A percentile compares a stretch with the other conserved stretches of the same genome.
Conservation (phyloP, 768 basidiomycete species). For the Boletus subparvulus region DNA sequence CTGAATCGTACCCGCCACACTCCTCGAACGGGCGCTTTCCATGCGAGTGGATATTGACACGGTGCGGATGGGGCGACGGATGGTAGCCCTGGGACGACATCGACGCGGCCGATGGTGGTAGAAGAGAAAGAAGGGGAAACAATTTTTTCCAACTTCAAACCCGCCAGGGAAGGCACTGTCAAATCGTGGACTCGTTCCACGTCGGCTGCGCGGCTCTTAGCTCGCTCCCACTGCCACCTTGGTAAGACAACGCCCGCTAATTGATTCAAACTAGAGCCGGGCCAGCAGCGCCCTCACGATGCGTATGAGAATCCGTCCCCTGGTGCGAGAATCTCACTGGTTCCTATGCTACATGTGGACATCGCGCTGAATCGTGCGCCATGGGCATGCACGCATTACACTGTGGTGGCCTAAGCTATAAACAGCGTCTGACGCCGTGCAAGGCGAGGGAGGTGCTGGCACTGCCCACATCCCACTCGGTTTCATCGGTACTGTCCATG, state of each 20-base stretch:
- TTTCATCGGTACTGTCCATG: background rate
- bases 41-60: constrained; percentile 26
- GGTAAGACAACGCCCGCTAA: constrained; percentile 3
- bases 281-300: too few relatives aligned
- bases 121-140: constrained; percentile 4
- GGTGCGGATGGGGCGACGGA: constrained; percentile 25
- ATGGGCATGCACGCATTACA: background rate
- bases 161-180: background rate
- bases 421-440: constrained; percentile 1
- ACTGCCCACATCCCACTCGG: background rate
- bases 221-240: constrained; percentile 13
- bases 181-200: background rate
- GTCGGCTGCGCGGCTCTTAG: constrained; percentile 10
- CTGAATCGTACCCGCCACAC: constrained; percentile 35
- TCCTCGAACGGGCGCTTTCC: constrained; percentile 35
- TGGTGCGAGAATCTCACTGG: background rate
- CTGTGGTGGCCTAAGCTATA: constrained; percentile 1
- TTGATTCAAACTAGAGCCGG: background rate
- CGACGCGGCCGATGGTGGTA: constrained; percentile 13
- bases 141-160: constrained; percentile 8
- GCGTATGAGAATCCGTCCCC: background rate
- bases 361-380: constrained; percentile 5
- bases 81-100: constrained; percentile 27
- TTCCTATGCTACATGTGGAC: constrained; percentile 13
- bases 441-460: constrained; percentile 3